Evolutionary conservation across 768 basidiomycete species (phyloP).

Genomic region (Porpolomopsis calyptriformis): DNA sequence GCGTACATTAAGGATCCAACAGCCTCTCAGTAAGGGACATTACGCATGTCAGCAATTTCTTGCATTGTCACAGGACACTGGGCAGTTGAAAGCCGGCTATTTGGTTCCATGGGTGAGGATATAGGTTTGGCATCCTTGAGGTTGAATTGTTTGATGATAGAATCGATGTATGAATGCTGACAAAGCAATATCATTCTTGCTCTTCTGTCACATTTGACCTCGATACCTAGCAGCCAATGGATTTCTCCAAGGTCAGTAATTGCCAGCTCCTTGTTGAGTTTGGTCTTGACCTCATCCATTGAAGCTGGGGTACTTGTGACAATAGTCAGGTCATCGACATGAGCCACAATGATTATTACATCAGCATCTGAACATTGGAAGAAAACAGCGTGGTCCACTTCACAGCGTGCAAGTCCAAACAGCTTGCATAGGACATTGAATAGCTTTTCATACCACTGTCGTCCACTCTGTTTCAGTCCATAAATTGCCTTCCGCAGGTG

Average conservation of each 20-base stretch:
- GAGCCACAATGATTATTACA: constrained; percentile 21
- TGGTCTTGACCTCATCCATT: constrained; percentile 16
- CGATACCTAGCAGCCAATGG: constrained; percentile 26
- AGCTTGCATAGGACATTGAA: constrained; percentile 17
- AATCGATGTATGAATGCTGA: constrained; percentile 20
- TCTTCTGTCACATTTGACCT: constrained; percentile 19
- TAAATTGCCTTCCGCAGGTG: constrained; percentile 20
- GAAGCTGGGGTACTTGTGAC: constrained; percentile 10
- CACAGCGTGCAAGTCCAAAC: constrained; percentile 22
- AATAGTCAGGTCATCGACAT: constrained; percentile 26
- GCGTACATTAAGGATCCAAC: constrained; percentile 15
- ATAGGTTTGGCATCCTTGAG: background rate
- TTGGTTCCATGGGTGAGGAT: background rate
- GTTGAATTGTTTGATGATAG: background rate
- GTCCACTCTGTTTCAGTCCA: constrained; percentile 28
- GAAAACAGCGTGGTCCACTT: constrained; percentile 26
- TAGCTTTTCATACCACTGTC: constrained; percentile 25
- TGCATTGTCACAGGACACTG: background rate
- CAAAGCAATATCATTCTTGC: constrained; percentile 13
- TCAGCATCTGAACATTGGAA: constrained; percentile 4
- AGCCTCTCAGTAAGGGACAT: constrained; percentile 4
- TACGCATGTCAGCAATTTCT: background rate
- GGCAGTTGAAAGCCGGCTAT: background rate
- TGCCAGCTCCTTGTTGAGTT: constrained; percentile 19
- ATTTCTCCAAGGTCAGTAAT: constrained; percentile 26